Evolutionary conservation across 2,329 filamentous ascomycete genomes (phyloP).

Genomic region (Clonostachys rhizophaga): DNA sequence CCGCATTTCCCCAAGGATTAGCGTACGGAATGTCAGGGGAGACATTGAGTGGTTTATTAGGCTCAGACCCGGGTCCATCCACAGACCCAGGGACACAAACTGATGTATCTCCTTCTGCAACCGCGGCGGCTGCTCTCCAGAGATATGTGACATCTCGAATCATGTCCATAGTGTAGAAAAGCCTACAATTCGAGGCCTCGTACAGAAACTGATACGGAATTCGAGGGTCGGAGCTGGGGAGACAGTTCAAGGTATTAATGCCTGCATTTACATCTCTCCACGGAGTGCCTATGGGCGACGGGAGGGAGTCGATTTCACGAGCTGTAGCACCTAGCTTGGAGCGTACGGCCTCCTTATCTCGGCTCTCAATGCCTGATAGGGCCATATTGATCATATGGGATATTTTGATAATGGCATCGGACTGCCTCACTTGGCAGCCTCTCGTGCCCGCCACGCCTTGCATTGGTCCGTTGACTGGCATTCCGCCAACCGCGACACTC

Average conservation of each 20-base stretch:
- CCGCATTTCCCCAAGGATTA: no score
- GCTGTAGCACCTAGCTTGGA: no score
- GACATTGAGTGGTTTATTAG: no score
- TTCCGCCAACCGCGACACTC: slow-evolving; percentile 53
- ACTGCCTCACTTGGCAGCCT: slow-evolving; percentile 34
- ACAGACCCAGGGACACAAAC: no score
- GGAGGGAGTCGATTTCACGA: neutral
- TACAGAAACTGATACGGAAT: slow-evolving; percentile 53
- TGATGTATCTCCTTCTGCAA: no score
- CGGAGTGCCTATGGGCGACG: slow-evolving; percentile 1
- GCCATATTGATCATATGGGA: neutral
- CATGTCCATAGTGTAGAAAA: slow-evolving; percentile 50
- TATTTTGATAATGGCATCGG: slow-evolving; percentile 11
- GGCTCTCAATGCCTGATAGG: no score
- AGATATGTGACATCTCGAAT: slow-evolving; percentile 35
- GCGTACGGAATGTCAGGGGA: no score
- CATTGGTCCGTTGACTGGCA: slow-evolving; percentile 43
- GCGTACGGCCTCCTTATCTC: no score
- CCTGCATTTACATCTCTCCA: slow-evolving; percentile 11
- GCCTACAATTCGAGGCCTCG: slow-evolving; percentile 51
- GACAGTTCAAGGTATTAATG: slow-evolving; percentile 31
- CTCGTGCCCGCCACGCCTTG: slow-evolving; percentile 56
- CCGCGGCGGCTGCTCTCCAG: slow-evolving; percentile 29
- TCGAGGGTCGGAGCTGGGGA: slow-evolving; percentile 13
- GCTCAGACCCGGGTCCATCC: no score